Evolutionary conservation across 371 early-diverging fungal species (phyloP).

Genomic region (Globomyces sp.): DNA sequence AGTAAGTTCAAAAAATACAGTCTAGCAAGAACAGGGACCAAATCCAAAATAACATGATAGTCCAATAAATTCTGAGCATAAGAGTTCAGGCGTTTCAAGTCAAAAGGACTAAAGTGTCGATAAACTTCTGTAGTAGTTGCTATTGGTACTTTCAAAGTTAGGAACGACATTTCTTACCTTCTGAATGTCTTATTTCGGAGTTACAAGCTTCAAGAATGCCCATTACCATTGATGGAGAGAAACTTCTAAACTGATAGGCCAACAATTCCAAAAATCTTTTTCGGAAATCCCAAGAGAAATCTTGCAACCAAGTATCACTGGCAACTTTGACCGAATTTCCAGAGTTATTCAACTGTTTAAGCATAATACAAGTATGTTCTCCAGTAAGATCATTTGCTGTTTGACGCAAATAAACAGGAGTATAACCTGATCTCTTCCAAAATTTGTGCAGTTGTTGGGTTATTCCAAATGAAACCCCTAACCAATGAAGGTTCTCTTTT

Average conservation of each 20-base stretch:
- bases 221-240: constrained; percentile 77
- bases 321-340: constrained; percentile 26
- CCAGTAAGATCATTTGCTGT: constrained; percentile 97
- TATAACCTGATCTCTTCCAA: constrained; percentile 92
- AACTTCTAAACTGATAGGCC: constrained; percentile 85
- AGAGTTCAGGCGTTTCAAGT: constrained; percentile 91
- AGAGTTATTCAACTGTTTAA: constrained; percentile 66
- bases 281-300: constrained; percentile 75
- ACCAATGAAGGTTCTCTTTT: constrained; percentile 78
- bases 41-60: constrained; percentile 93
- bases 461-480: constrained; percentile 97
- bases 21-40: constrained; percentile 79
- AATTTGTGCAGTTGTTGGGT: constrained; percentile 90
- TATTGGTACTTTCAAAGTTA: constrained; percentile 19
- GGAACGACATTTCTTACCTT: constrained; percentile 7
- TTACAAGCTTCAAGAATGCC: constrained; percentile 75
- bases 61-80: constrained; percentile 93
- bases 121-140: constrained; percentile 45
- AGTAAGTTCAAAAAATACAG: constrained; percentile 69
- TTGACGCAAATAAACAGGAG: constrained; percentile 96
- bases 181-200: constrained; percentile 3
- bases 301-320: constrained; percentile 35
- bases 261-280: constrained; percentile 82
- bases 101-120: constrained; percentile 75
- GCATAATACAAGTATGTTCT: constrained; percentile 96